A percentile compares a stretch with the other conserved stretches of the same genome.
These are phyloP conservation scores for Nakazawaea holstii DNA, from an alignment of 805 yeast species.

Conservation along the genomic window DNA sequence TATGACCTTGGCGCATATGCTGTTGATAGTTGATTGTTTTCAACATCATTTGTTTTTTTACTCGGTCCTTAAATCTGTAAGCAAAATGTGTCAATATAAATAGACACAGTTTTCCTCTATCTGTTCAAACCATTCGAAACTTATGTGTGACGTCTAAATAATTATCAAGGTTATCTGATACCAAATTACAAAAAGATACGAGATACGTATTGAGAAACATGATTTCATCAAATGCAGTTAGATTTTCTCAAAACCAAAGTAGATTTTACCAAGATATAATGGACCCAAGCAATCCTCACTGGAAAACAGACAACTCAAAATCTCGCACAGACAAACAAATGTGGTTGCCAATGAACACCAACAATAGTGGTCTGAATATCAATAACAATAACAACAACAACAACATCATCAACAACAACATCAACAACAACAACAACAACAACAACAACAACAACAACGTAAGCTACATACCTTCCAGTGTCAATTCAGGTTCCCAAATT, in stretches of 20 bases:
- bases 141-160: too few relatives aligned
- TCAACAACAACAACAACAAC: neutral
- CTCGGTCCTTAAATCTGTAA: too few relatives aligned
- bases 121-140: too few relatives aligned
- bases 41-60: too few relatives aligned
- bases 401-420: neutral
- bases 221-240: neutral
- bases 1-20: neutral
- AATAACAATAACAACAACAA: neutral
- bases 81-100: too few relatives aligned
- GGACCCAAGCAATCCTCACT: neutral
- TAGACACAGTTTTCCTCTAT: too few relatives aligned
- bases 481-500: neutral
- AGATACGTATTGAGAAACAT: neutral
- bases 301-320: neutral
- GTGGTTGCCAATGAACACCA: neutral
- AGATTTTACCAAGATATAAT: constrained; percentile 1
- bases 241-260: neutral
- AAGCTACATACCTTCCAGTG: neutral
- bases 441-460: neutral
- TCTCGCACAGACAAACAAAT: neutral
- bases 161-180: too few relatives aligned
- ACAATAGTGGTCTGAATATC: too few relatives aligned
- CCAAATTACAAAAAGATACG: too few relatives aligned
- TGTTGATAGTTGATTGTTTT: neutral